Conservation (phyloP, 805 yeast species). For the Wickerhamiella cacticola region DNA sequence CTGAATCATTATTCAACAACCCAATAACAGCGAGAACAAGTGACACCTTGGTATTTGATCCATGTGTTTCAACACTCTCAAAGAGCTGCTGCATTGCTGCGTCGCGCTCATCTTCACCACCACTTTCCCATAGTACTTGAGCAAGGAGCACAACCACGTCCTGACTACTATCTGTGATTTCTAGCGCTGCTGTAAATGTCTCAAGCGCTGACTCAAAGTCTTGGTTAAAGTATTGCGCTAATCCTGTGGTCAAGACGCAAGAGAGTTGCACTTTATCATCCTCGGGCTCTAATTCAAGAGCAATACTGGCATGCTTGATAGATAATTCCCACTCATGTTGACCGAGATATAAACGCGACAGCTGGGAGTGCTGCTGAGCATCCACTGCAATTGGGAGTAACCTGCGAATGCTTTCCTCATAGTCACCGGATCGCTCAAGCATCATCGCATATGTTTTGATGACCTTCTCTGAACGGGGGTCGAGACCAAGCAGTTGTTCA, state of each 20-base stretch:
- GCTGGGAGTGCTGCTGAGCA: slow-evolving; percentile 30
- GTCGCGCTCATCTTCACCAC: slow-evolving; percentile 62
- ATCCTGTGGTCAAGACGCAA: slow-evolving; percentile 56
- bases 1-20: slow-evolving; percentile 45
- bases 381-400: background rate
- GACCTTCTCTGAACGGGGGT: slow-evolving; percentile 25
- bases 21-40: slow-evolving; percentile 72
- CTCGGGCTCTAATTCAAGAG: slow-evolving; percentile 37
- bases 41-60: slow-evolving; percentile 54
- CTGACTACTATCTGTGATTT: slow-evolving; percentile 43
- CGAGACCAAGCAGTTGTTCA: slow-evolving; percentile 43
- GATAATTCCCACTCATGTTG: slow-evolving; percentile 43
- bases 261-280: slow-evolving; percentile 32
- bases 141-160: slow-evolving; percentile 62
- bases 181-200: slow-evolving; percentile 54
- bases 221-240: slow-evolving; percentile 51
- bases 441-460: slow-evolving; percentile 24
- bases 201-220: slow-evolving; percentile 55
- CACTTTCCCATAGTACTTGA: slow-evolving; percentile 66
- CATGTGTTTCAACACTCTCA: slow-evolving; percentile 47
- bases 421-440: slow-evolving; percentile 60
- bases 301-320: slow-evolving; percentile 46
- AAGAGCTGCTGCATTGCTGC: slow-evolving; percentile 80
- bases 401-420: slow-evolving; percentile 35
- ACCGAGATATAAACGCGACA: slow-evolving; percentile 63